These are phyloP conservation scores for Fomitopsis serialis DNA, from an alignment of 768 basidiomycete genomes.

Conservation along the genomic window DNA sequence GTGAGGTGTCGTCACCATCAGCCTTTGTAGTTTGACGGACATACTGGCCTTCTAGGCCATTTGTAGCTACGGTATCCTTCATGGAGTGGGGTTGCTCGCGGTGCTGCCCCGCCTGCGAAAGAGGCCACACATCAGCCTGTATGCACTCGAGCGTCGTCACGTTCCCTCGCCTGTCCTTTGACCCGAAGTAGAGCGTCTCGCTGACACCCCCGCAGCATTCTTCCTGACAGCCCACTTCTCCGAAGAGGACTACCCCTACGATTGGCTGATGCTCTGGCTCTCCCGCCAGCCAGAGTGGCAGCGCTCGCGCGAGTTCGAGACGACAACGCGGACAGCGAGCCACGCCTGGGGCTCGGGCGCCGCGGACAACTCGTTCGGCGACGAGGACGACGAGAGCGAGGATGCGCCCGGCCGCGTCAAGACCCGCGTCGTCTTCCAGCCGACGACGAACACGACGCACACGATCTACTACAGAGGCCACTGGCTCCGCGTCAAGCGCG, in stretches of 20 bases:
- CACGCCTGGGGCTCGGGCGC: constrained; percentile 48
- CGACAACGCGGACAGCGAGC: constrained; percentile 69
- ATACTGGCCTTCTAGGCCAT: no score
- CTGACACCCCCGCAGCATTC: constrained; percentile 22
- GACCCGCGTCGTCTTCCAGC: constrained; percentile 84
- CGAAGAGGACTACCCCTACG: constrained; percentile 86
- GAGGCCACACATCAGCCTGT: no score
- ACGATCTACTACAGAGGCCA: constrained; percentile 84
- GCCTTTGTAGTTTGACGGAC: no score
- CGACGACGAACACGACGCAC: constrained; percentile 82
- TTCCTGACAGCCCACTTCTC: constrained; percentile 89
- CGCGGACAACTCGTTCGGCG: constrained; percentile 52
- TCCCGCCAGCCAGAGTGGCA: constrained; percentile 86
- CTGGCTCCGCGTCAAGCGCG: constrained; percentile 73
- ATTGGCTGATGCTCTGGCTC: constrained; percentile 90
- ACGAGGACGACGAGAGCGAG: constrained; percentile 50
- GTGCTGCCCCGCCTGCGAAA: no score
- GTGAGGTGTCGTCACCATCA: no score
- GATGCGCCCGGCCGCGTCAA: constrained; percentile 56
- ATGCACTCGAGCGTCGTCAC: constrained; percentile 10
- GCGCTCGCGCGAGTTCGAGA: constrained; percentile 84
- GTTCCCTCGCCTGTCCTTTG: not conserved
- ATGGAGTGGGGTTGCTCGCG: no score
- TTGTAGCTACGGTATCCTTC: no score
- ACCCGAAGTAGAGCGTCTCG: not conserved